Base-by-base conservation (phyloP, 2,329 filamentous ascomycete genomes). In the Ramichloridium luteum region DNA sequence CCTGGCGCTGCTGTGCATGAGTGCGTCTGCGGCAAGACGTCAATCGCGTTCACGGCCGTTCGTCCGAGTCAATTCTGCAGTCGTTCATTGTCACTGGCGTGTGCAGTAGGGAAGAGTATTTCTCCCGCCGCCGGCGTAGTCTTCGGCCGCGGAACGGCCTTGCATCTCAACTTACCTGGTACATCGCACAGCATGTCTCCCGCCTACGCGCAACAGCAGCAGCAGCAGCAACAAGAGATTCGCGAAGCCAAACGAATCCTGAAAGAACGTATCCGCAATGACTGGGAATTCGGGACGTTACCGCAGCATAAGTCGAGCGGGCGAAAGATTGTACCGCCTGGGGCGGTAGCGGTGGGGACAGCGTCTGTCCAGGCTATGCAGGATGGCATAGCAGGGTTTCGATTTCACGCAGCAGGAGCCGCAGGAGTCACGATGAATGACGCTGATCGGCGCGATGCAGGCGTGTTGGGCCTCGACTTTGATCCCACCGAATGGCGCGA, bases 271-370 rank as follows among this genome's bases (percentile, higher is more conserved):
- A 49, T 64, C 13, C 57, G 59, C 40, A 54, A 53, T 41, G 62
- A 66, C 48, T 67, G 62, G 62, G 42, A 54, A 22, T 65, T 57
- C 36, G 60, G 61, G 16, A 32, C 45, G 10, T 38, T 53, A 16
- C 53, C 53, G 6, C 16, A 11, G 13, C 25, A 11, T 17, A 16
- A 28, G n/a, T 20, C 20, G 6, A 34, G 22, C 9, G 25, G 16
- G 10, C n/a, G n/a, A n/a, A n/a, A n/a, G n/a, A 16, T 10, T 18
- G 30, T 17, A 22, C 11, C 35, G 32, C 23, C 30, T 11, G 12
- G 14, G 2, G 15, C 30, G 13, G 30, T 20, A 22, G 26, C 31
- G 11, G 32, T 22, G 15, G 43, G 33, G 10, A 38, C 20, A 23
- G 8, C 20, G 20, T n/a, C n/a, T 8, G 20, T 23, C 8, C 20